Base-by-base conservation (phyloP, 768 basidiomycete species). In the Suillus discolor region DNA sequence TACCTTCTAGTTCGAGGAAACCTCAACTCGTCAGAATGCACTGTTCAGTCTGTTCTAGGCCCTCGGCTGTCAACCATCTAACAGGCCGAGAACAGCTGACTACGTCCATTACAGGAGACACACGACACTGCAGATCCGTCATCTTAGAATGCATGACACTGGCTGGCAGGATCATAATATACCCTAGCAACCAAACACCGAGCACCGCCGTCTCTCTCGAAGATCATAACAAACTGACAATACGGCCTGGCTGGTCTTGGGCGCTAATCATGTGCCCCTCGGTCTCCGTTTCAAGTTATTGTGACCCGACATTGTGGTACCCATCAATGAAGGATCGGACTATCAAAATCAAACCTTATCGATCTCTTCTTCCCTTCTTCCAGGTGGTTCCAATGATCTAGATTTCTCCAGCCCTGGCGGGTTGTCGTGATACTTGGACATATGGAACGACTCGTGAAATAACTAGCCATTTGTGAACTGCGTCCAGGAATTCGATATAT, bases 271-370 rank as follows among this genome's bases (percentile, higher is more conserved):
- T 9, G 39, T 60, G 57, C 57, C 39, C 12, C 15, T 23, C 16
- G 39, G 3, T 11, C 38, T 2, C 53, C 5, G 15, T 59, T 39
- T 59, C 57, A 25, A 59, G 57, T 41, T 39, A 25, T 18, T 41
- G 39, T 60, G 57, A 28, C 39, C 57, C 57, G 16, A 28, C 9
- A 18, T 18, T 9, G 6, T 41, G 57, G 57, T 60, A 41, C 9
- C 16, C 39, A 60, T 60, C 57, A 60, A 59, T 39, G 23, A 59
- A 59, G 57, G 57, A 38, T 59, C 25, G 57, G 34, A 13, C 28
- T 28, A 28, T 41, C 23, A 25, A 57, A 25, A 59, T 59, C 57
- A 60, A 60, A 60, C 57, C 39, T 60, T 60, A 60, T 18, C 8
- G 25, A 59, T 41, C 18, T 2, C 57, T 23, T 57, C 57, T 36